Base-by-base conservation (phyloP, 1,284 basidiomycete genomes). In the Melampsora americana region DNA sequence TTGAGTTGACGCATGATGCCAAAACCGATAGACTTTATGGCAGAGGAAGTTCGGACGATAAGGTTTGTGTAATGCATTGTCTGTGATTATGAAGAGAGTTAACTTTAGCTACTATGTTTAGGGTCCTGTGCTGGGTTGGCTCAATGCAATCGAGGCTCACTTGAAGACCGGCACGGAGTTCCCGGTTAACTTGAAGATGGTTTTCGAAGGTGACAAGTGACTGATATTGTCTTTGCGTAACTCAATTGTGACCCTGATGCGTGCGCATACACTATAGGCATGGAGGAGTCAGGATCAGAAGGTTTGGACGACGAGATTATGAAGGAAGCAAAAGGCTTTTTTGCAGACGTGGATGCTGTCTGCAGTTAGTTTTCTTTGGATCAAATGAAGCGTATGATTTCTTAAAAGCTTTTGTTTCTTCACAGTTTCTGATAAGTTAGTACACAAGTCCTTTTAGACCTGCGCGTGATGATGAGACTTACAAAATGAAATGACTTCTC, bases 261-360 rank as follows among this genome's bases (percentile, higher is more conserved):
- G 42, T 14, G 5, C 42, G 12, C 0, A 44, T 44, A 44, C 42
- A 44, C 35, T 39, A 39, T 44, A 44, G 42, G 95, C 9, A 99
- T 99, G 96, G 95, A 99, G 84, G 95, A 99, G 85, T 91, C 87
- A 80, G 95, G 95, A 7, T 93, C 91, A 61, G 92, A 94, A 80
- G 94, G 94, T 6, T 87, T 99, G 14, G 95, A 98, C 82, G 92
- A 92, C 69, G 88, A 97, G 68, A 94, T 99, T 79, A 85, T 87
- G 78, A 86, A 86, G 67, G 93, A 98, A 85, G 89, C 90, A 77
- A 86, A 89, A 81, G 87, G 87, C 42, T 97, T 90, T 87, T 96
- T 99, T 83, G 87, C 89, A 66, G 93, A 91, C 28, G 90, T 95
- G 46, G 95, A 99, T 81, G 93, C 91, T 79, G 91, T 96, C 78